Conservation (phyloP, 2,329 filamentous ascomycete species). For the Pseudogymnoascus sp. region DNA sequence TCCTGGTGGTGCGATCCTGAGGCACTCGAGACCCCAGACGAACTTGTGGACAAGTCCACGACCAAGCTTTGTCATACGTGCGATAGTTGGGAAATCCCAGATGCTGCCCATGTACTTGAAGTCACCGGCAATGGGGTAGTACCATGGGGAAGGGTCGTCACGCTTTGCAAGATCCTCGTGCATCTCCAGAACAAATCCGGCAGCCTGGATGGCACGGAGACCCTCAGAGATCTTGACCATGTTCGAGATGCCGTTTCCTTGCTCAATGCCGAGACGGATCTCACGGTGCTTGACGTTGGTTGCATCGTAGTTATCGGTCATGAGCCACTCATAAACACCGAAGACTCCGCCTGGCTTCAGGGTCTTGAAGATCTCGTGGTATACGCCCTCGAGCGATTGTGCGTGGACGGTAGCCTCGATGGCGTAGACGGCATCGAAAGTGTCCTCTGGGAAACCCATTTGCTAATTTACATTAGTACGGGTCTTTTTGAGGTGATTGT, state of each 20-base stretch:
- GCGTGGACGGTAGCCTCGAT: constrained; percentile 97
- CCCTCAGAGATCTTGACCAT: constrained; percentile 87
- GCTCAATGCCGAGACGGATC: constrained; percentile 90
- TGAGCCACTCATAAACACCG: constrained; percentile 98
- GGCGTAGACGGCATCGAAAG: constrained; percentile 90
- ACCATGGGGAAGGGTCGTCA: constrained; percentile 76
- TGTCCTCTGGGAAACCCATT: constrained; percentile 90
- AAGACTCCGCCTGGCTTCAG: constrained; percentile 94
- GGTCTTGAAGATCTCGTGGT: constrained; percentile 89
- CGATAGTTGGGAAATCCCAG: constrained; percentile 74
- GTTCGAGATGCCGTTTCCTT: constrained; percentile 93
- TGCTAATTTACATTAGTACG: constrained; percentile 46
- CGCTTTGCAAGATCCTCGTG: constrained; percentile 82
- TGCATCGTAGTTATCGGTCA: constrained; percentile 94
- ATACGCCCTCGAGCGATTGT: constrained; percentile 82
- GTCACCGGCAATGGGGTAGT: constrained; percentile 84
- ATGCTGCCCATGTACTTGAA: constrained; percentile 75
- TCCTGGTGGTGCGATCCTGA: constrained; percentile 70
- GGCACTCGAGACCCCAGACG: constrained; percentile 67
- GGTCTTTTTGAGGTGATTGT: background rate
- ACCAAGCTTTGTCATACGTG: constrained; percentile 83
- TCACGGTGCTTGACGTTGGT: constrained; percentile 77
- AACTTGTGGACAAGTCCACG: constrained; percentile 69
- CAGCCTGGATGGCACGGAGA: constrained; percentile 73
- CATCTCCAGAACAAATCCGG: constrained; percentile 77